Evolutionary conservation across 2,329 filamentous ascomycete genomes (phyloP).

Genomic region (Bipolaris sorokiniana): DNA sequence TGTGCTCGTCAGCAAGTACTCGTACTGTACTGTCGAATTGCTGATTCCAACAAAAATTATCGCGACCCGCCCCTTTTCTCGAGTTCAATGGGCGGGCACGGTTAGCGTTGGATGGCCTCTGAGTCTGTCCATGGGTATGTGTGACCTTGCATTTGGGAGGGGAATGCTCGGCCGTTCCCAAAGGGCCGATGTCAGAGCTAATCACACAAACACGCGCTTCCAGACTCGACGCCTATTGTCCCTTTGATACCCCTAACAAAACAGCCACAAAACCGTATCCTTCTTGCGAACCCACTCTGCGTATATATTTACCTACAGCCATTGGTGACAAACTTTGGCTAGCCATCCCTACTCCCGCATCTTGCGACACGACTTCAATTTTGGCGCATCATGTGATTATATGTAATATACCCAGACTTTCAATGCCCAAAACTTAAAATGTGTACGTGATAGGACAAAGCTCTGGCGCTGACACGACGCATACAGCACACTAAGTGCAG

Average conservation of each 20-base stretch:
- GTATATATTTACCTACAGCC: too few species aligned
- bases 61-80: background rate
- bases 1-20: too few species aligned
- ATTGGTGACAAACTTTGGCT: background rate
- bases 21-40: background rate
- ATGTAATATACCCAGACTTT: too few species aligned
- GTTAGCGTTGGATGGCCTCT: background rate
- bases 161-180: slow-evolving; percentile 1
- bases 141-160: background rate
- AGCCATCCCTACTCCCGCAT: background rate
- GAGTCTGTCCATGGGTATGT: slow-evolving; percentile 7
- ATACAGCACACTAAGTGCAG: too few species aligned
- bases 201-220: background rate
- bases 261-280: background rate
- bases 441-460: too few species aligned
- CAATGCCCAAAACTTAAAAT: too few species aligned
- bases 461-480: background rate
- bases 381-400: too few species aligned
- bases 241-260: background rate
- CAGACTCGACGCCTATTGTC: background rate
- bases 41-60: background rate
- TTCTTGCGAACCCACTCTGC: background rate
- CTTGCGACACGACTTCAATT: background rate
- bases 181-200: background rate
- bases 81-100: background rate